A percentile compares a stretch with the other conserved stretches of the same genome.
Conservation (phyloP, 495 filamentous ascomycete species). For the Xylaria grammica region DNA sequence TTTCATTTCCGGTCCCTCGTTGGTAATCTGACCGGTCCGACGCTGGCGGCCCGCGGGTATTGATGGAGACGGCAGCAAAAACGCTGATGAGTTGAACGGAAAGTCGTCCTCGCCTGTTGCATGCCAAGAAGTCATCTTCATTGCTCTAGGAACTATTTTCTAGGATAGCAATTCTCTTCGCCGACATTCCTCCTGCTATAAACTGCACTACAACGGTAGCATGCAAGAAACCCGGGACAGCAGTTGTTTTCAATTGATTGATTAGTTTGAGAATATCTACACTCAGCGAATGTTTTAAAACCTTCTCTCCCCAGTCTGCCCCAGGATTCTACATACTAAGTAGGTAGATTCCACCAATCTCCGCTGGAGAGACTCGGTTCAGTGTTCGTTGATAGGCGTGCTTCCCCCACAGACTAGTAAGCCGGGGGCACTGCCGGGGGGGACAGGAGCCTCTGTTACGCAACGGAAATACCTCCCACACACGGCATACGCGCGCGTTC, state of each 20-base stretch:
- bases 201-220: neutral
- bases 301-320: too few relatives aligned
- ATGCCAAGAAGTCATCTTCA: too few relatives aligned
- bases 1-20: too few relatives aligned
- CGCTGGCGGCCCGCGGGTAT: too few relatives aligned
- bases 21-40: too few relatives aligned
- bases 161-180: neutral
- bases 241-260: too few relatives aligned
- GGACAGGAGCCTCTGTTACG: neutral
- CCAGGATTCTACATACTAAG: neutral
- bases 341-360: constrained; percentile 17
- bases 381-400: too few relatives aligned
- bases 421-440: neutral
- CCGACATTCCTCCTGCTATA: neutral
- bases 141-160: neutral
- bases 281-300: too few relatives aligned
- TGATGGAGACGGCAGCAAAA: too few relatives aligned
- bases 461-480: neutral
- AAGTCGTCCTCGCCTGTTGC: too few relatives aligned
- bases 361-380: neutral
- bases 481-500: neutral
- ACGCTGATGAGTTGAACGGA: too few relatives aligned
- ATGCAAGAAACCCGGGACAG: neutral
- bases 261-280: too few relatives aligned
- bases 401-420: constrained; percentile 5